Evolutionary conservation across 768 basidiomycete species (phyloP).

Genomic region (Leucosporidium yakuticum): DNA sequence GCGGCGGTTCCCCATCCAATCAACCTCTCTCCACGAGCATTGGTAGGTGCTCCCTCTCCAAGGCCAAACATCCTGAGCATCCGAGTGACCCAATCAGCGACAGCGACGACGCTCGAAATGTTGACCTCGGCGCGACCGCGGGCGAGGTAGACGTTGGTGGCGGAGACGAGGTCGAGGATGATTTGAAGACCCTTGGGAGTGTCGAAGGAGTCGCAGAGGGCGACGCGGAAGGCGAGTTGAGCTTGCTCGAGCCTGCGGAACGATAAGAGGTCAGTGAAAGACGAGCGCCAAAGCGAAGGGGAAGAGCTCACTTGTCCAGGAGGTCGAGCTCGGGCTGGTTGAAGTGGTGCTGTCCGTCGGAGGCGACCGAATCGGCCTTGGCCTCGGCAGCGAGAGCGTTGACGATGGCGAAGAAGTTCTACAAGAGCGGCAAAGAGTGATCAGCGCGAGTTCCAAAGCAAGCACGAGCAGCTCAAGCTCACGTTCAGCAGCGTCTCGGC

Average conservation of each 20-base stretch:
- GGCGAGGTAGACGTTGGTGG: conserved; percentile 76
- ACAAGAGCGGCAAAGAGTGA: not conserved
- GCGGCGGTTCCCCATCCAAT: conserved; percentile 69
- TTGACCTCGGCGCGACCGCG: conserved; percentile 43
- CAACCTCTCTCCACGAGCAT: conserved; percentile 51
- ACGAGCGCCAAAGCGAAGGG: conserved; percentile 13
- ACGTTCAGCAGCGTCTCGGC: conserved; percentile 83
- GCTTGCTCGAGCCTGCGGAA: conserved; percentile 60
- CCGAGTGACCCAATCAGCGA: conserved; percentile 50
- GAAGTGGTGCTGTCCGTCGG: conserved; percentile 47
- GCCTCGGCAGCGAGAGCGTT: conserved; percentile 69
- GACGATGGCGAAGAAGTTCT: conserved; percentile 91
- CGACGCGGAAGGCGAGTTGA: conserved; percentile 70
- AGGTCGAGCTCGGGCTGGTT: conserved; percentile 60
- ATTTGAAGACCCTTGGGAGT: conserved; percentile 74
- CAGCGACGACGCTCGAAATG: conserved; percentile 57
- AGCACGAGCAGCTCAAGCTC: conserved; percentile 12
- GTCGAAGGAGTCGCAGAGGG: conserved; percentile 95
- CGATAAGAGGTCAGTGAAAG: not conserved
- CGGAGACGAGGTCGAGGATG: conserved; percentile 71
- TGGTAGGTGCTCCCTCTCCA: conserved; percentile 55
- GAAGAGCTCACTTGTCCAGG: conserved; percentile 53
- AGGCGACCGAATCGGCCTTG: conserved; percentile 35
- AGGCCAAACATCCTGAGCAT: conserved; percentile 52
- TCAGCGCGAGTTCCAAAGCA: not conserved